Percentiles rank a stretch among this genome's conserved stretches.
Conservation (phyloP, 345 rosid species). For the Trapa incisa region DNA sequence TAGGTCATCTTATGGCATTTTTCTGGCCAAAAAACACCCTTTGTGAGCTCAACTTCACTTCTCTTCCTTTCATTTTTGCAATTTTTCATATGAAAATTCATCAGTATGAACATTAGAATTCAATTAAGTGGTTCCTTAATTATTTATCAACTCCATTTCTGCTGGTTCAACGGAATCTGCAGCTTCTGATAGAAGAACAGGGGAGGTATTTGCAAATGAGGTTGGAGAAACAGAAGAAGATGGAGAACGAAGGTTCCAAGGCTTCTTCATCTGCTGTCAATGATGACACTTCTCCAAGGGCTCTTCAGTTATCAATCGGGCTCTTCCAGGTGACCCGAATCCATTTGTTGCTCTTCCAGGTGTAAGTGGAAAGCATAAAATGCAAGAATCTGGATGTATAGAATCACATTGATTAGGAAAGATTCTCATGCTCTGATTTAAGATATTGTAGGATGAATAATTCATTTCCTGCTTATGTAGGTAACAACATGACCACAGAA, state of each 20-base stretch:
- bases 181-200: conserved; percentile 67
- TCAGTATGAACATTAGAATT: too few species aligned
- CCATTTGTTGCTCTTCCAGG: neutral
- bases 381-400: neutral
- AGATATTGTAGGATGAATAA: neutral
- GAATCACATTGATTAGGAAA: conserved; percentile 1
- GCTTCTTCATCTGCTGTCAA: conserved; percentile 5
- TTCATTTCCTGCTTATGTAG: neutral
- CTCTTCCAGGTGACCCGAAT: neutral
- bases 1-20: too few species aligned
- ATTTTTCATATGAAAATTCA: too few species aligned
- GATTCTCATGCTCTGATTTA: neutral
- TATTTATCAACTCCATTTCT: neutral
- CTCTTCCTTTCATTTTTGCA: too few species aligned
- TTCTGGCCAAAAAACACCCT: too few species aligned
- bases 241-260: conserved; percentile 14
- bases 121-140: too few species aligned
- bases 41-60: too few species aligned
- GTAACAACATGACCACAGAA: neutral
- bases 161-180: conserved; percentile 46
- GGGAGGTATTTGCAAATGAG: conserved; percentile 52
- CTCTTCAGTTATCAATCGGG: neutral
- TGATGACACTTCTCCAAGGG: neutral
- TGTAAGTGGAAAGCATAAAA: neutral
- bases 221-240: conserved; percentile 47